These are phyloP conservation scores for Eutypella sp. DNA, from an alignment of 2,329 filamentous ascomycete species.

Conservation along the genomic window DNA sequence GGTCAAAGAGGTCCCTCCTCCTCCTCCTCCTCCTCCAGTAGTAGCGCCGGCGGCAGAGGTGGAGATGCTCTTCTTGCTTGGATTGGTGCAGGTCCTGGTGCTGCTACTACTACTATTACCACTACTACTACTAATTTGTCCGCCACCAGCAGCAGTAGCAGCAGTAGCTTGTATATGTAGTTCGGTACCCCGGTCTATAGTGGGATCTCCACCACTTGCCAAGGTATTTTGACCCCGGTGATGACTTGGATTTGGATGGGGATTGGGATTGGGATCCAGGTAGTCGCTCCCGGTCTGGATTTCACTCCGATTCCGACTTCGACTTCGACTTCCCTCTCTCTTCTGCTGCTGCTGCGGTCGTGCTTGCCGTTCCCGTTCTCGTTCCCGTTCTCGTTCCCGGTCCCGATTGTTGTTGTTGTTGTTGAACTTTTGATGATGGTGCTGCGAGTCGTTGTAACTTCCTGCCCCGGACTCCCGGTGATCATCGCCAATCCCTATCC, in stretches of 20 bases:
- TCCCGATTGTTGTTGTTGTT: background rate
- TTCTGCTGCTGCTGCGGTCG: slow-evolving; percentile 2
- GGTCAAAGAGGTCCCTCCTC: too few species aligned
- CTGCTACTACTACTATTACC: background rate
- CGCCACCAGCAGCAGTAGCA: background rate
- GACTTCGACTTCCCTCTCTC: background rate
- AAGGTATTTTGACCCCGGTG: background rate
- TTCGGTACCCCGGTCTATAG: background rate
- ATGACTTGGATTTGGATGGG: background rate
- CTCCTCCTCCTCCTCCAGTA: too few species aligned
- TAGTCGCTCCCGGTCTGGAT: too few species aligned
- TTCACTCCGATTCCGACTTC: background rate
- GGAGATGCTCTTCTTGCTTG: background rate
- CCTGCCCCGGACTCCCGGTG: background rate
- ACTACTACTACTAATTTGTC: background rate
- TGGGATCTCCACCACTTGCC: background rate
- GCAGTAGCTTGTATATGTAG: background rate
- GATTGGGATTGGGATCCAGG: too few species aligned
- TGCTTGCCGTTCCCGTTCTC: slow-evolving; percentile 1
- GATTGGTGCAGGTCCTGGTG: background rate
- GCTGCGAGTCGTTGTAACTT: slow-evolving; percentile 5
- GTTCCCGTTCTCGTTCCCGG: background rate
- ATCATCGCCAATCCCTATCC: background rate
- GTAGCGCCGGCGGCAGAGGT: slow-evolving; percentile 1
- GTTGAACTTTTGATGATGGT: too few species aligned